Base-by-base conservation (phyloP, 345 rosid genomes). In the Noccaea bulbosa region DNA sequence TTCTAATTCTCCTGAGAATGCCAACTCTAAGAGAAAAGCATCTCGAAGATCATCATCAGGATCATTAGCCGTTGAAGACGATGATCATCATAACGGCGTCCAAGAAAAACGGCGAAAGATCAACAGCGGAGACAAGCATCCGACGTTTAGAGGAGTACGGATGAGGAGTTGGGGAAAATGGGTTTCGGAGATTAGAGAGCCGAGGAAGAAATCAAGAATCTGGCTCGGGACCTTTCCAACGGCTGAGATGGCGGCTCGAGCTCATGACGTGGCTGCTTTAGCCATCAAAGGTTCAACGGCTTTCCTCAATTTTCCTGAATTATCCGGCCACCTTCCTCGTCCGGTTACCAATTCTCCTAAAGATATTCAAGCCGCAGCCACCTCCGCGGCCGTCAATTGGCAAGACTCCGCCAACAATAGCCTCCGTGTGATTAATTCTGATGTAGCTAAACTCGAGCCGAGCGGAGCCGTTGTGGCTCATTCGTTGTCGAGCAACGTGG, bases 121-220 rank as follows among this genome's bases (percentile, higher is more conserved):
- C 8, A 71, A 39, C 68, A 71, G 55, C 6, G 73, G 62, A 17
- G 69, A 83, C 33, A 76, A 65, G 4, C 89, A 86, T 61, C 86
- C 83, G 3, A 83, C 84, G 4, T 89, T 78, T 38, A 81, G 95
- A 53, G 95, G 95, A 39, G 92, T 89, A 2, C 47, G 95, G 17
- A 86, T 79, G 95, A 67, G 95, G 17, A 89, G 88, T 37, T 89
- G 95, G 95, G 95, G 95, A n/a, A 89, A 85, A 83, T 89, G 95
- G 95, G 95, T 89, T 11, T 89, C 90, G 1, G 95, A 89, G 70
- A 89, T 89, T 60, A 77, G 95, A 70, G 92, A 89, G 62, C 95
- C 95, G 0, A 78, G 79, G 59, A 89, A 89, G 72, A 89, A 89
- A 63, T 89, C 95, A 20, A 85, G 95, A 80, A 89, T 89, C 61